Evolutionary conservation across 495 filamentous ascomycete species (phyloP).

Genomic region (Acidomyces sp.): DNA sequence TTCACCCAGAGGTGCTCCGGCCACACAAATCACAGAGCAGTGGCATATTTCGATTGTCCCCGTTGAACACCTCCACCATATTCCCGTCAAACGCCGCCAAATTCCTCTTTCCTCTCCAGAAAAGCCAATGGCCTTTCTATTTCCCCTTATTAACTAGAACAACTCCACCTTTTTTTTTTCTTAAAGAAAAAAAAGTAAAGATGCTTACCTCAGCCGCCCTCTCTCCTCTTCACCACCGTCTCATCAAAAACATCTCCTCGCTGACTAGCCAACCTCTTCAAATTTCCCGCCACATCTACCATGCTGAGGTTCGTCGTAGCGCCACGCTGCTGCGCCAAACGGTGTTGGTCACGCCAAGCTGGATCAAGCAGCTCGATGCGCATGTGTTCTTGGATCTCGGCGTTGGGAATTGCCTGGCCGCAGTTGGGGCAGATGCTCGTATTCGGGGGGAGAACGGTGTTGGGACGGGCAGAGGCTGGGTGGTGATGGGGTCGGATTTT

Average conservation of each 20-base stretch:
- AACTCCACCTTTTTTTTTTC: neutral
- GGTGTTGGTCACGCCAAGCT: slow-evolving; percentile 88
- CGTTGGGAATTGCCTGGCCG: slow-evolving; percentile 70
- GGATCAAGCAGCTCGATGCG: slow-evolving; percentile 91
- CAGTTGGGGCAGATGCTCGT: slow-evolving; percentile 89
- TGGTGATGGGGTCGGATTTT: slow-evolving; percentile 91
- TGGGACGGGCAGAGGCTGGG: slow-evolving; percentile 67
- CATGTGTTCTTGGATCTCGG: slow-evolving; percentile 89
- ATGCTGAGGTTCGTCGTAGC: slow-evolving; percentile 81
- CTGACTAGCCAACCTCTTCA: slow-evolving; percentile 92
- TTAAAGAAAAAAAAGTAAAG: too few species aligned
- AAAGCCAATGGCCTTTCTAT: slow-evolving; percentile 5
- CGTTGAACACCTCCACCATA: too few species aligned
- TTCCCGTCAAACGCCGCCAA: too few species aligned
- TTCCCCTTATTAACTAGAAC: neutral
- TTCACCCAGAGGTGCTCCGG: too few species aligned
- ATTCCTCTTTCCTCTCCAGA: slow-evolving; percentile 18
- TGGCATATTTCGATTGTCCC: too few species aligned
- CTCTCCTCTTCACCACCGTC: slow-evolving; percentile 61
- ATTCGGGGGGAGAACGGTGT: slow-evolving; percentile 35
- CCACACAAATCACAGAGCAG: too few species aligned
- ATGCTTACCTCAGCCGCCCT: slow-evolving; percentile 20
- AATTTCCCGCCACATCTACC: slow-evolving; percentile 76
- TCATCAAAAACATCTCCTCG: slow-evolving; percentile 91
- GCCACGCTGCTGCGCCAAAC: slow-evolving; percentile 69